Base-by-base conservation (phyloP, 2,329 filamentous ascomycete species). In the Cladosporium sp. region DNA sequence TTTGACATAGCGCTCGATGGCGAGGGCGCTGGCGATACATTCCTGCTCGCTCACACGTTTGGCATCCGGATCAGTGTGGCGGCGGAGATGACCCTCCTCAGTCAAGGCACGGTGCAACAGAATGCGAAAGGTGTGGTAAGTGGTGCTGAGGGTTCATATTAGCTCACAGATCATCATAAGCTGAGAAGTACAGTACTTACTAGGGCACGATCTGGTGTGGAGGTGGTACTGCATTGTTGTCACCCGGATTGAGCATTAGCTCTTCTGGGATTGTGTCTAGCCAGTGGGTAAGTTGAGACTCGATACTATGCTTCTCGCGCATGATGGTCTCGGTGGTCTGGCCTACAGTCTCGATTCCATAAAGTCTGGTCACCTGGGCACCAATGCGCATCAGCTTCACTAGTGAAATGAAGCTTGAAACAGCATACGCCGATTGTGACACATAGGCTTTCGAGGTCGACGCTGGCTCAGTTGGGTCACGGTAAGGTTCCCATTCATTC, bases 21-120 rank as follows among this genome's bases (percentile, higher is more conserved):
- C 55, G 14, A 59, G 55, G n/a, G 55, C 55, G 12, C 55, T 59
- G 55, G 32, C 32, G 30, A 44, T 59, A 15, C 55, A 59, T 21
- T 44, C 38, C 11, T 59, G 55, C n/a, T 59, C 55, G 24, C 38
- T 59, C 18, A 28, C 11, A 24, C n/a, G 55, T 34, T 44, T 44
- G 8, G 55, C 55, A 36, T 59, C n/a, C 24, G 26, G 11, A n/a
- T 38, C 24, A 26, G 55, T 38, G 32, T 36, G 38, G 38, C 38
- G 32, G n/a, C 38, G 55, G 10, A 59, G 55, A 59, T 59, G 38
- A 15, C 55, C 55, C 12, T 44, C 55, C 24, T 59, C 55, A 11
- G 24, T 36, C n/a, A 59, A 59, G 11, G n/a, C 32, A 32, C 55
- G 55, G 11, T 44, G 18, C 7, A 59, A 28, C 1, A 59, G 55